Conservation (phyloP, 1,284 basidiomycete genomes). For the Heterobasidion parviporum region DNA sequence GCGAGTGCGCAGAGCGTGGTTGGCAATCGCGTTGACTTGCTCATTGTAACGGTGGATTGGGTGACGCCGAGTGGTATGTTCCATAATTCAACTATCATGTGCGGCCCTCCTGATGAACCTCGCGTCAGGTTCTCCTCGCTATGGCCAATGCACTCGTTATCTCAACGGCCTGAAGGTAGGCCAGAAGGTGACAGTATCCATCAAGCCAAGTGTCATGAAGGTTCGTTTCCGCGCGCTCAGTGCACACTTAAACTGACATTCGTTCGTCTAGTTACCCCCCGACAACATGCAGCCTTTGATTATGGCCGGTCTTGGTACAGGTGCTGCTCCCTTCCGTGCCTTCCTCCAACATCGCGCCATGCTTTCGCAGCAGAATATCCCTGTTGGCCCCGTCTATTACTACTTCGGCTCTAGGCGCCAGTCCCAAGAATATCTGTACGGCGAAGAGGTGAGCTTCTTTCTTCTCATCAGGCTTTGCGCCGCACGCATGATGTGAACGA, state of each 20-base stretch:
- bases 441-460: conserved; percentile 50
- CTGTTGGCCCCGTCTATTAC: conserved; percentile 90
- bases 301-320: conserved; percentile 97
- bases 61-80: conserved; percentile 70
- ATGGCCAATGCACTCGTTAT: conserved; percentile 96
- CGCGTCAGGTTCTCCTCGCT: conserved; percentile 61
- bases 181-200: conserved; percentile 92
- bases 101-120: conserved; percentile 5
- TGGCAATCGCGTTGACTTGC: conserved; percentile 87
- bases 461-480: not conserved
- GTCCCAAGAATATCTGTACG: conserved; percentile 93
- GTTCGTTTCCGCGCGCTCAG: conserved; percentile 28
- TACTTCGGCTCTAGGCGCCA: conserved; percentile 98
- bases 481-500: conserved; percentile 10
- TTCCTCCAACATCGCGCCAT: conserved; percentile 93
- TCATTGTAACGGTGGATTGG: conserved; percentile 98
- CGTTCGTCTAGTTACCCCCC: conserved; percentile 61
- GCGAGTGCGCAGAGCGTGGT: conserved; percentile 93
- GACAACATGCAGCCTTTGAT: conserved; percentile 86
- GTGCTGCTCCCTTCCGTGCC: conserved; percentile 96
- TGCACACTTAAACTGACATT: not conserved
- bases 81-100: conserved; percentile 1
- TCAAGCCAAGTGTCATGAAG: conserved; percentile 99
- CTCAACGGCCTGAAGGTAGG: conserved; percentile 79
- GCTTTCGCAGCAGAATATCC: conserved; percentile 68